phyloP scores from a whole-genome alignment of 805 yeast species.

The Myxozyma udenii region DNA sequence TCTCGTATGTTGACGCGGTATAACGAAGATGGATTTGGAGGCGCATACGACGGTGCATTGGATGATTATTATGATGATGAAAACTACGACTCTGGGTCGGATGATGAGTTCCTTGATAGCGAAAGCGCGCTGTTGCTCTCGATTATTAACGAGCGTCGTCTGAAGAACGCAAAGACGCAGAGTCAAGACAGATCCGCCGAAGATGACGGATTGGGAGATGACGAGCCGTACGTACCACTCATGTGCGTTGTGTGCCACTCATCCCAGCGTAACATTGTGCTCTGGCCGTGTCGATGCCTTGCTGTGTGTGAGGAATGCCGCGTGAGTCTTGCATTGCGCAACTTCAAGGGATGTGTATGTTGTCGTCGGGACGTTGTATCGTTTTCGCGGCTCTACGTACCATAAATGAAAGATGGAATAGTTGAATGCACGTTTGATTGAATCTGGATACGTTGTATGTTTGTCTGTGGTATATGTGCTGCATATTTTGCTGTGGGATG shows the following conservation, averaged over 20 bases:
- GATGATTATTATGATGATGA: constrained; percentile 38
- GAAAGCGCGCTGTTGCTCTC: constrained; percentile 14
- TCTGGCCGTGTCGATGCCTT: constrained; percentile 93
- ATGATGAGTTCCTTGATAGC: constrained; percentile 20
- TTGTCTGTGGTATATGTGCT: neutral
- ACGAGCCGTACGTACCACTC: constrained; percentile 14
- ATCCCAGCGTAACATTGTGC: constrained; percentile 67
- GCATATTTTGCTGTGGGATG: neutral
- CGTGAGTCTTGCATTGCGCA: constrained; percentile 64
- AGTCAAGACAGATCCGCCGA: neutral
- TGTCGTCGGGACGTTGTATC: constrained; percentile 74
- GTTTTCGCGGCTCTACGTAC: constrained; percentile 57
- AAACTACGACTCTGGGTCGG: constrained; percentile 30
- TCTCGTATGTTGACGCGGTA: constrained; percentile 4
- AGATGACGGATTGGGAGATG: constrained; percentile 5
- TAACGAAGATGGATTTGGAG: neutral
- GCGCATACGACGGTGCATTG: constrained; percentile 25
- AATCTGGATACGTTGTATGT: neutral
- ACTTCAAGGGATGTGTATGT: constrained; percentile 77
- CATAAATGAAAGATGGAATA: constrained; percentile 37
- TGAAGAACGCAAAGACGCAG: neutral
- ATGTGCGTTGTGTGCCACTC: constrained; percentile 78
- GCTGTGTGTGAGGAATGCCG: constrained; percentile 86
- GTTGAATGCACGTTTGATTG: neutral
- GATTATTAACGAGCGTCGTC: constrained; percentile 15